A percentile compares a stretch with the other conserved stretches of the same genome.
Conservation (phyloP, 2,329 filamentous ascomycete genomes). For the Fulvia fulva region DNA sequence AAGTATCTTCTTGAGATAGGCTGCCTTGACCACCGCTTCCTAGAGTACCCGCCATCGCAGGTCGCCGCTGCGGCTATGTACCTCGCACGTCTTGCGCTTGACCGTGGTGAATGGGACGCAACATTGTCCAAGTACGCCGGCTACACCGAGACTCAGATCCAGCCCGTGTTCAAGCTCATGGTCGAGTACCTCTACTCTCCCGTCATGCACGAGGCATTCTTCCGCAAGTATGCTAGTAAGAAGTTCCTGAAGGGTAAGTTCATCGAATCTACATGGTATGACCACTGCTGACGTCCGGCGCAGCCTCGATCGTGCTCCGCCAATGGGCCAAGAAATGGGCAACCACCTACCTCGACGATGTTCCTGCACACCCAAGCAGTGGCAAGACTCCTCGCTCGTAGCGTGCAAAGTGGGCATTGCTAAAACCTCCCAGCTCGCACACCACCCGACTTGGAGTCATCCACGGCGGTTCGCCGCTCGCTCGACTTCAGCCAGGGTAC, state of each 20-base stretch:
- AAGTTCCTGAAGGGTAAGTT: conserved; percentile 93
- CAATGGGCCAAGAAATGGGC: conserved; percentile 73
- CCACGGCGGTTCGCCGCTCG: conserved; percentile 12
- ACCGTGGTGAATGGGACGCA: conserved; percentile 86
- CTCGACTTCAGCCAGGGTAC: conserved; percentile 11
- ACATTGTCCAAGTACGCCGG: conserved; percentile 88
- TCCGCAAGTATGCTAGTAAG: conserved; percentile 99
- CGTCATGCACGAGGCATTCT: conserved; percentile 92
- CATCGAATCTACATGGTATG: conserved; percentile 10
- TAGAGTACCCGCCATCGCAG: conserved; percentile 83
- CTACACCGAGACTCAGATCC: conserved; percentile 87
- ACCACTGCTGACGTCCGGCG: conserved; percentile 28
- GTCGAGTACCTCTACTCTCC: conserved; percentile 91
- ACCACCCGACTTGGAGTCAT: conserved; percentile 8
- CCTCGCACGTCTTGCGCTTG: conserved; percentile 81
- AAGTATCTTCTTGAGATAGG: conserved; percentile 99
- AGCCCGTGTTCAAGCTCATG: conserved; percentile 90
- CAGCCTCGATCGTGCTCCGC: conserved; percentile 86
- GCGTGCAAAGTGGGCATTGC: conserved; percentile 10
- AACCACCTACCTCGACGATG: conserved; percentile 33
- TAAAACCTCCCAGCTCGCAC: conserved; percentile 14
- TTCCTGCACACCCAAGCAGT: conserved; percentile 23
- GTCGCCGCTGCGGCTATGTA: conserved; percentile 94
- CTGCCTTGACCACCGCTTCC: conserved; percentile 89
- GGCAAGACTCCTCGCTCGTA: conserved; percentile 34